Evolutionary conservation across 331 rosid species (phyloP).

Genomic region (Rosa hybrid): DNA sequence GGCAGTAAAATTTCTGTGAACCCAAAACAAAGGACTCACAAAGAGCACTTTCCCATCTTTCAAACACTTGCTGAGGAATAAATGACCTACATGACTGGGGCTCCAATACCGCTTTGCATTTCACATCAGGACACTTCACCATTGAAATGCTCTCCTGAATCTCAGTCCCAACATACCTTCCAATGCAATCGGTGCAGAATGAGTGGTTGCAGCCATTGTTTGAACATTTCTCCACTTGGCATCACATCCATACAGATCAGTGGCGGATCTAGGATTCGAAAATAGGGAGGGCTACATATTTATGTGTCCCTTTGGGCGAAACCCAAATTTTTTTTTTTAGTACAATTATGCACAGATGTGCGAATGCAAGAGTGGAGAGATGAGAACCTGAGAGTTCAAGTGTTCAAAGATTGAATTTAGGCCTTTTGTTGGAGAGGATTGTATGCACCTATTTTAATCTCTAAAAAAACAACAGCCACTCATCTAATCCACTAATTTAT

Average conservation of each 20-base stretch:
- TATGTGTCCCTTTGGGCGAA: too few species aligned
- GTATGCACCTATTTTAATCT: too few species aligned
- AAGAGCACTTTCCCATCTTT: conserved; percentile 52
- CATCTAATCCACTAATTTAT: too few species aligned
- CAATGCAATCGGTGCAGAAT: conserved; percentile 48
- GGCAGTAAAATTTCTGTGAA: conserved; percentile 50
- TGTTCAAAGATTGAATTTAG: too few species aligned
- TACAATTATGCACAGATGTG: too few species aligned
- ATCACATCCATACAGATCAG: conserved; percentile 49
- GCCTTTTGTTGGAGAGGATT: too few species aligned
- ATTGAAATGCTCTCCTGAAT: conserved; percentile 39
- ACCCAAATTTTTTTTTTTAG: too few species aligned
- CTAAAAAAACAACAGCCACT: too few species aligned
- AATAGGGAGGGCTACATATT: too few species aligned
- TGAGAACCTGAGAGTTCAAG: too few species aligned
- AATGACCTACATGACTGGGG: conserved; percentile 37
- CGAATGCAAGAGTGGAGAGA: too few species aligned
- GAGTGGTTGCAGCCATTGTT: conserved; percentile 43
- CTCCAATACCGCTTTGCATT: conserved; percentile 44
- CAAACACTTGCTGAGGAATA: conserved; percentile 52
- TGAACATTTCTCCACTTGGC: conserved; percentile 39
- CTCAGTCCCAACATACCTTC: conserved; percentile 40
- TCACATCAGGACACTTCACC: conserved; percentile 58
- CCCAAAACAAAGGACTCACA: conserved; percentile 48
- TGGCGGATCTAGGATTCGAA: too few species aligned